Evolutionary conservation across 1,284 basidiomycete genomes (phyloP), one percentile per base, ranked within the genome.

Genomic region (Porodaedalea pini): DNA sequence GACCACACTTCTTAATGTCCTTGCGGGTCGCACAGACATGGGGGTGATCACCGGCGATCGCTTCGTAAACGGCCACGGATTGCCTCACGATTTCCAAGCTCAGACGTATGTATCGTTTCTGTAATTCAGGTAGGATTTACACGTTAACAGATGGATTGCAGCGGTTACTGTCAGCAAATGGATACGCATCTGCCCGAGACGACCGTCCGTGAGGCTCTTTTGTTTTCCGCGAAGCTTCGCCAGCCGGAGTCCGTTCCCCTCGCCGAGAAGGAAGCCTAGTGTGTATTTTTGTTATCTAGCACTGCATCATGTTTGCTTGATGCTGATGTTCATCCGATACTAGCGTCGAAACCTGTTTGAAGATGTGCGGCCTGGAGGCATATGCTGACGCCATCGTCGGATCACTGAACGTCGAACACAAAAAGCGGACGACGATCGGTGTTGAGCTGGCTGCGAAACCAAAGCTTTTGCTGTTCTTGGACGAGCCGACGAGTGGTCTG

Each of bases 141-240:
- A 25, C 51, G 17, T 56, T 21, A 48, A 45, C 32, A 21, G 58
- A 66, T 66, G 27, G n/a, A n/a, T 13, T 45, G 27, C 32, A 80
- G 77, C 17, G 88, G 87, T 0, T 92, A 92, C 66, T 86, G 83
- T 55, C 89, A 92, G 66, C 90, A 93, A 67, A 86, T 84, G 73
- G 91, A 93, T 71, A 84, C 86, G 0, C 89, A 92, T 67, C 71
- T 87, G n/a, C 73, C 80, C 0, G 83, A 80, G 11, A 75, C 78
- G n/a, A 90, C 87, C 5, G 92, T 96, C 5, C 81, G 91, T 27
- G 93, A 97, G 67, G 90, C 93, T 0, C 73, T 97, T 0, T 72
- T 82, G 21, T 94, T 95, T 74, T 90, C 88, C 7, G 93, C 93
- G 0, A 77, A 85, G 61, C 74, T 96, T 4, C 84, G 93, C 25